Percentiles rank a stretch among this genome's conserved stretches.
Evolutionary conservation across 352 stramenopile genomes (phyloP).

Genomic region (Phytophthora tentaculata): DNA sequence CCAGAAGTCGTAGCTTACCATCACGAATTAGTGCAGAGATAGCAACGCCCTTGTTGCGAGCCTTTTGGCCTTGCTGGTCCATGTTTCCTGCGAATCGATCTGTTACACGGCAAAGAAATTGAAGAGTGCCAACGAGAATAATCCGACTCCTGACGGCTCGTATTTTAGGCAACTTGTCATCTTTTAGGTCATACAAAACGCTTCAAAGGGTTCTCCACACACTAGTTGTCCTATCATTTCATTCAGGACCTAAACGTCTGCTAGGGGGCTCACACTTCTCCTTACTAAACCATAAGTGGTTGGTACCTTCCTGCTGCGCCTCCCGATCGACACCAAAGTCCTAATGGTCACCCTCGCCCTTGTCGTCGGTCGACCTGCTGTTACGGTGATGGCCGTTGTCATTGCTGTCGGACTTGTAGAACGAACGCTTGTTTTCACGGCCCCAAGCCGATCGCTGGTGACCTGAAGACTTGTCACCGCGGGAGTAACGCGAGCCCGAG

Average conservation of each 20-base stretch:
- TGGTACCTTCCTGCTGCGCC: conserved; percentile 7
- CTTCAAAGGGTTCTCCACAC: too few species aligned
- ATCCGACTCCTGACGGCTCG: conserved; percentile 14
- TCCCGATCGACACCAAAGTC: neutral
- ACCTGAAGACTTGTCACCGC: conserved; percentile 45
- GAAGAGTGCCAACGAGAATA: conserved; percentile 9
- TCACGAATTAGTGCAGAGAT: conserved; percentile 58
- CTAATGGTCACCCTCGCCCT: conserved; percentile 32
- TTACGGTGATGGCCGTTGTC: conserved; percentile 39
- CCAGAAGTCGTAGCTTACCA: conserved; percentile 29
- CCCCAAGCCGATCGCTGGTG: conserved; percentile 63
- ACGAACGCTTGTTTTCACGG: conserved; percentile 66
- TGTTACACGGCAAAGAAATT: conserved; percentile 1
- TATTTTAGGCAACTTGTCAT: conserved; percentile 48
- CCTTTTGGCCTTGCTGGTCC: conserved; percentile 44
- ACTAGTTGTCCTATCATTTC: conserved; percentile 18
- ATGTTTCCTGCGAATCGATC: conserved; percentile 25
- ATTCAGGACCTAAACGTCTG: conserved; percentile 7
- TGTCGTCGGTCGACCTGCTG: conserved; percentile 44
- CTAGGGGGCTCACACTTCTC: conserved; percentile 5
- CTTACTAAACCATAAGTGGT: conserved; percentile 1
- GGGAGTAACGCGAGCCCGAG: conserved; percentile 57
- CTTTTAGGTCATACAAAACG: conserved; percentile 23
- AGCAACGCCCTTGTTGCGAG: conserved; percentile 61
- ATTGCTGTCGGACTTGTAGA: conserved; percentile 55